Base-by-base conservation (phyloP, 2,329 filamentous ascomycete genomes). In the Phaeoacremonium minimum region DNA sequence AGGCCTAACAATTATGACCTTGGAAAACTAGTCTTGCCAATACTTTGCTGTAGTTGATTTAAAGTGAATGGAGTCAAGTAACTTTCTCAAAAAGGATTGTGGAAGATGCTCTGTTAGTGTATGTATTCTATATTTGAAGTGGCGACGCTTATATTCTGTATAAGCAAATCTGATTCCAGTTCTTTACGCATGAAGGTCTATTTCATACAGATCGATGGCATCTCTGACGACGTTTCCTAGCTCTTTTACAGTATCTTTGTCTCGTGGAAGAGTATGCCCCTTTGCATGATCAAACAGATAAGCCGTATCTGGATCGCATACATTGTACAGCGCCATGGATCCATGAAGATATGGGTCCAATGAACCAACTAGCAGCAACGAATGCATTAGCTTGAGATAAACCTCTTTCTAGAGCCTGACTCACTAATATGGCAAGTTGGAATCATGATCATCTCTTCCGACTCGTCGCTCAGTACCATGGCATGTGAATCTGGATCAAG, bases 211-310 rank as follows among this genome's bases (percentile, higher is more conserved):
- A 11, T 40, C 33, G 18, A 53, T 53, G 3, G 53, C 50, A 18
- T 56, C 53, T 20, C 65, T 57, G 15, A 69, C 61, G 7, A 67
- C 62, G 35, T 67, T 60, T 6, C 62, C 63, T 12, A 75, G 52
- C 44, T 74, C 69, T 43, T 61, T 61, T 36, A 73, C 61, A 0
- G 68, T 69, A 12, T 58, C 60, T 36, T 61, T 63, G 37, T 76
- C 72, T 42, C 75, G 61, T 0, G 79, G 78, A 5, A 83, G 59
- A 0, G 75, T 80, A 49, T 83, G 79, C 0, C 78, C 79, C 47
- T 80, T 80, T 5, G 75, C 78, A 43, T 81, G 77, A 45, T 83
- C 78, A 42, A 82, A 82, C n/a, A 83, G 63, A 20, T 68, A 64
- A 0, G 77, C 77, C 2, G 60, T 70, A 39, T 82, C 77, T 1